These are phyloP conservation scores for Capsicum baccatum DNA, from an alignment of 257 asterid species.

Conservation along the genomic window DNA sequence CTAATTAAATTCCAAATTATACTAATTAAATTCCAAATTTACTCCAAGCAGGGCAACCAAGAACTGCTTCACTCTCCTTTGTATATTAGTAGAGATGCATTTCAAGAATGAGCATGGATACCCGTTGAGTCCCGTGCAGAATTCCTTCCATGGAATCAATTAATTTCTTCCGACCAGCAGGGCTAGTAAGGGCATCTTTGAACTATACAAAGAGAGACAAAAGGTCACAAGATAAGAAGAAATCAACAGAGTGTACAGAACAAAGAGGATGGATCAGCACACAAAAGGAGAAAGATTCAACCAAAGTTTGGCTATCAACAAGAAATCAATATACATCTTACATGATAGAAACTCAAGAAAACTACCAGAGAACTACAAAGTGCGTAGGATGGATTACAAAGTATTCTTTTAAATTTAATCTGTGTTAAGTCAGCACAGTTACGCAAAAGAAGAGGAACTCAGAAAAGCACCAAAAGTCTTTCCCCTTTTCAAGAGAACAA, in stretches of 20 bases:
- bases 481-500: constrained; percentile 7
- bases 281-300: constrained; percentile 4
- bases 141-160: constrained; percentile 75
- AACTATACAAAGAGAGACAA: constrained; percentile 51
- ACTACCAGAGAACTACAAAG: neutral
- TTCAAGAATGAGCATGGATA: constrained; percentile 31
- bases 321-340: neutral
- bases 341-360: constrained; percentile 23
- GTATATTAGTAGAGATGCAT: neutral
- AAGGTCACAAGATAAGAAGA: constrained; percentile 18
- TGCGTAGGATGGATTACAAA: neutral
- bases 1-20: neutral
- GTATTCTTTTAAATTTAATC: neutral
- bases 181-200: constrained; percentile 73
- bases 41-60: neutral
- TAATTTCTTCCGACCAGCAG: constrained; percentile 69
- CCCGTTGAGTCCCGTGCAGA: constrained; percentile 75
- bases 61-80: neutral
- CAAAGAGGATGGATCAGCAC: neutral
- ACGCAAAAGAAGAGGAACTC: constrained; percentile 26
- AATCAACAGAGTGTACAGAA: neutral
- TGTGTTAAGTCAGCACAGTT: neutral
- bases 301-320: neutral
- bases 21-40: neutral
- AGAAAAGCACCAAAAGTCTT: constrained; percentile 8